These are phyloP conservation scores for Onygenales sp. DNA, from an alignment of 2,329 filamentous ascomycete genomes.

Conservation along the genomic window DNA sequence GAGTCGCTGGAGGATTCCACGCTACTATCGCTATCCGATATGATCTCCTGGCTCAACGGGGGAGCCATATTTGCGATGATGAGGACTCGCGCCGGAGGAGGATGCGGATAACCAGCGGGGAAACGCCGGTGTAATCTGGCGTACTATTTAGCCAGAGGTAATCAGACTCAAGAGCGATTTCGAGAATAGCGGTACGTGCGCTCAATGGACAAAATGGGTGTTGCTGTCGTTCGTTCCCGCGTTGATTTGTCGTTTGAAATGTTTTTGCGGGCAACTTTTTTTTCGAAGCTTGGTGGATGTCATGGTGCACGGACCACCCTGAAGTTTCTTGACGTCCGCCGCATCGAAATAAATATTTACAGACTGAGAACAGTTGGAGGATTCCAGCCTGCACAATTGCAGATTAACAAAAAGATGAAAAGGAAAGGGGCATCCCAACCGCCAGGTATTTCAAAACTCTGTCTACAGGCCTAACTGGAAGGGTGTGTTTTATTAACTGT, in stretches of 20 bases:
- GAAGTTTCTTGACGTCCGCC: not conserved
- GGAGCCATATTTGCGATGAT: slow-evolving; percentile 15
- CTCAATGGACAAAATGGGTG: not conserved
- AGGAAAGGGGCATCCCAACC: slow-evolving; percentile 6
- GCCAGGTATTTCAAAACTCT: slow-evolving; percentile 2
- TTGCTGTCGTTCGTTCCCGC: not conserved
- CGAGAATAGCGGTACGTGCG: no score
- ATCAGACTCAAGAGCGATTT: no score
- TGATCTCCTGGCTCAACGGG: slow-evolving; percentile 15
- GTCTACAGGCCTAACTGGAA: not conserved
- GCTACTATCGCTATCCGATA: slow-evolving; percentile 15
- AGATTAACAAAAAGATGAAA: slow-evolving; percentile 5
- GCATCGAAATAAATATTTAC: not conserved
- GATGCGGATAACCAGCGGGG: not conserved
- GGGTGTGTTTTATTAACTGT: not conserved
- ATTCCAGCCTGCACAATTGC: no score
- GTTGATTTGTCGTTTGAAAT: not conserved
- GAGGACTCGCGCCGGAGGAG: not conserved
- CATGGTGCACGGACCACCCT: slow-evolving; percentile 5
- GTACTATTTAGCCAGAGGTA: no score
- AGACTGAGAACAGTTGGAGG: no score
- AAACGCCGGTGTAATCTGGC: not conserved
- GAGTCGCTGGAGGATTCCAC: slow-evolving; percentile 2
- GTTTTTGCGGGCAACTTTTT: slow-evolving; percentile 6
- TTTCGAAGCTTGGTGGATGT: not conserved